phyloP scores from a whole-genome alignment of 2,329 filamentous ascomycete genomes.

The Colletotrichum falcatum region DNA sequence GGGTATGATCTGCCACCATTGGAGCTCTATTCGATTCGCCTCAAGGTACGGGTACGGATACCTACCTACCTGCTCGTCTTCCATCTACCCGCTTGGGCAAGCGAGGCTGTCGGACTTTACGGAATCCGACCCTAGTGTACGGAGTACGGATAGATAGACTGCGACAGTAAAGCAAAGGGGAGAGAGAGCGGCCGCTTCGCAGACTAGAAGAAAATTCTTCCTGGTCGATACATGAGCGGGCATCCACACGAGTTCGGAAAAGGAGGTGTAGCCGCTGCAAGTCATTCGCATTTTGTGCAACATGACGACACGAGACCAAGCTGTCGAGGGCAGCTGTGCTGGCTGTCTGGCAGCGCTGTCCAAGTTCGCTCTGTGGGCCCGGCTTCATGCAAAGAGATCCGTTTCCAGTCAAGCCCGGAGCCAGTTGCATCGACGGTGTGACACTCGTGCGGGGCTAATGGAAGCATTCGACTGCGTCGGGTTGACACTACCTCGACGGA shows the following conservation, averaged over 20 bases:
- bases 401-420: slow-evolving; percentile 33
- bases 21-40: neutral
- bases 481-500: slow-evolving; percentile 10
- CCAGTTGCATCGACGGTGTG: slow-evolving; percentile 33
- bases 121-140: neutral
- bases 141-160: too few species aligned
- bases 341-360: slow-evolving; percentile 15
- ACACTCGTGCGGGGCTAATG: slow-evolving; percentile 30
- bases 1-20: slow-evolving; percentile 30
- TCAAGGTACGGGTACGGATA: too few species aligned
- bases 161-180: slow-evolving; percentile 17
- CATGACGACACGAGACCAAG: slow-evolving; percentile 33
- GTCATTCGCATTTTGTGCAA: slow-evolving; percentile 37
- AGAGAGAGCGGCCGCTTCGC: slow-evolving; percentile 22
- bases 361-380: slow-evolving; percentile 15
- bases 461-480: slow-evolving; percentile 20
- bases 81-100: slow-evolving; percentile 22
- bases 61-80: neutral
- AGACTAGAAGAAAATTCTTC: slow-evolving; percentile 19
- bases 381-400: slow-evolving; percentile 33
- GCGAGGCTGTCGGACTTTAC: neutral
- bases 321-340: slow-evolving; percentile 11
- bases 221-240: slow-evolving; percentile 23
- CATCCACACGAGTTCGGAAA: slow-evolving; percentile 14
- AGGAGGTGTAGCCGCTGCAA: slow-evolving; percentile 37